These are phyloP conservation scores for Hyphodiscus sp. DNA, from an alignment of 2,329 filamentous ascomycete species.

Conservation along the genomic window DNA sequence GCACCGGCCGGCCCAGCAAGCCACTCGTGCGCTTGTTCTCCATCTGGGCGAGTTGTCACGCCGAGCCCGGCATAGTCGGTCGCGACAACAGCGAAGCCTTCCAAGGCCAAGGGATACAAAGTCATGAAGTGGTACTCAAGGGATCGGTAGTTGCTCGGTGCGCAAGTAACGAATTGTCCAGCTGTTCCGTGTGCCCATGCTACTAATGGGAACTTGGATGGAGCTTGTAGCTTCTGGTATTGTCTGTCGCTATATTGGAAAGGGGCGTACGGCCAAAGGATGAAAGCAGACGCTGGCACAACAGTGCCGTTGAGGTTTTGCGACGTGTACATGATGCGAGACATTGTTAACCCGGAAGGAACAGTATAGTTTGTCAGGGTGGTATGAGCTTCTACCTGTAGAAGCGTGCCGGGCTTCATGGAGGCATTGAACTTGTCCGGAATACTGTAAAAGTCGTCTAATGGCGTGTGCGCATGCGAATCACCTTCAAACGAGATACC, in stretches of 20 bases:
- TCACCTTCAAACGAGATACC: background rate
- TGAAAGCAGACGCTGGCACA: slow-evolving; percentile 2
- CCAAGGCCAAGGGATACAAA: slow-evolving; percentile 35
- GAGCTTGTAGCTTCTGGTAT: background rate
- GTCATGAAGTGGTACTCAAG: slow-evolving; percentile 36
- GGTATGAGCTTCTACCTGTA: background rate
- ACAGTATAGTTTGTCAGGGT: background rate
- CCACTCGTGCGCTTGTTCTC: slow-evolving; percentile 34
- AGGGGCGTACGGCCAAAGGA: background rate
- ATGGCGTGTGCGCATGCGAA: slow-evolving; percentile 1
- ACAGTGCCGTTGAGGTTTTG: background rate
- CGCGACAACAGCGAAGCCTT: slow-evolving; percentile 39
- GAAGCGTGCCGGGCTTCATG: slow-evolving; percentile 1
- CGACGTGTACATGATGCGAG: slow-evolving; percentile 5
- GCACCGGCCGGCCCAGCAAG: slow-evolving; percentile 33
- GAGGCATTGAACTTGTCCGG: background rate
- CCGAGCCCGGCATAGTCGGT: slow-evolving; percentile 41
- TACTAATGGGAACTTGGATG: slow-evolving; percentile 2
- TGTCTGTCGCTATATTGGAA: background rate
- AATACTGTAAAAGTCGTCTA: slow-evolving; percentile 1
- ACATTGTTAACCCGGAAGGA: background rate
- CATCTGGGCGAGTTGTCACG: slow-evolving; percentile 30
- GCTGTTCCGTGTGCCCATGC: slow-evolving; percentile 35
- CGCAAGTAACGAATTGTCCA: slow-evolving; percentile 34
- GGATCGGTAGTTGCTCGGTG: slow-evolving; percentile 35